Evolutionary conservation across 2,329 filamentous ascomycete genomes (phyloP).

Genomic region (Aquanectria penicillioides): DNA sequence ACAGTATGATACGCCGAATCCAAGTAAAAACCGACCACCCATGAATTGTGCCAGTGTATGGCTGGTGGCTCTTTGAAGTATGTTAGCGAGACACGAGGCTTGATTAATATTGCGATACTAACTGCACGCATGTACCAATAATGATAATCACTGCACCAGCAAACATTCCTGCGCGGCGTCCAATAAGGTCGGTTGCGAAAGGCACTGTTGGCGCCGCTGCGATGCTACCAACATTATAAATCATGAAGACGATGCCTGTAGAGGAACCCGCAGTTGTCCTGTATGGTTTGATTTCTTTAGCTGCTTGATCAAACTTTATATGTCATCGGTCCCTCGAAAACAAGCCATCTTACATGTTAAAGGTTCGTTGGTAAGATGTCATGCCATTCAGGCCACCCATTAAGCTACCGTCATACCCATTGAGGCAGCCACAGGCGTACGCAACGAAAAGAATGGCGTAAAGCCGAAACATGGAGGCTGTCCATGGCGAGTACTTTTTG

Average conservation of each 20-base stretch:
- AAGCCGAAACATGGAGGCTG: conserved; percentile 58
- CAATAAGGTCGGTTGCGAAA: conserved; percentile 52
- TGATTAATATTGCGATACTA: conserved; percentile 3
- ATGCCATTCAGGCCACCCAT: conserved; percentile 42
- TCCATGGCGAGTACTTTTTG: conserved; percentile 58
- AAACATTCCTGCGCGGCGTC: conserved; percentile 54
- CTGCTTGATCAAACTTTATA: background rate
- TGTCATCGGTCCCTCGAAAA: too few species aligned
- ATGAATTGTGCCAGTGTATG: conserved; percentile 51
- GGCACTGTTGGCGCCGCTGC: conserved; percentile 52
- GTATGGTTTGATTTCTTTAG: background rate
- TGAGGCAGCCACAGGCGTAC: conserved; percentile 63
- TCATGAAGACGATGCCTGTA: conserved; percentile 51
- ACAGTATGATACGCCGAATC: conserved; percentile 58
- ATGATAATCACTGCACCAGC: conserved; percentile 52
- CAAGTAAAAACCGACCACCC: conserved; percentile 64
- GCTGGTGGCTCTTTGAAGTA: conserved; percentile 41
- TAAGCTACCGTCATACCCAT: conserved; percentile 34
- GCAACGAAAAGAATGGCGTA: conserved; percentile 59
- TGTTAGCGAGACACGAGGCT: background rate
- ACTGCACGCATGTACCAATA: conserved; percentile 52
- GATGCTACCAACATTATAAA: conserved; percentile 57
- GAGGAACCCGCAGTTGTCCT: conserved; percentile 31
- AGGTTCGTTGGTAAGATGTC: conserved; percentile 36
- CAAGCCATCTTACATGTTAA: conserved; percentile 24